Conservation (phyloP, 441 rosid species). For the Lepidium campestre region DNA sequence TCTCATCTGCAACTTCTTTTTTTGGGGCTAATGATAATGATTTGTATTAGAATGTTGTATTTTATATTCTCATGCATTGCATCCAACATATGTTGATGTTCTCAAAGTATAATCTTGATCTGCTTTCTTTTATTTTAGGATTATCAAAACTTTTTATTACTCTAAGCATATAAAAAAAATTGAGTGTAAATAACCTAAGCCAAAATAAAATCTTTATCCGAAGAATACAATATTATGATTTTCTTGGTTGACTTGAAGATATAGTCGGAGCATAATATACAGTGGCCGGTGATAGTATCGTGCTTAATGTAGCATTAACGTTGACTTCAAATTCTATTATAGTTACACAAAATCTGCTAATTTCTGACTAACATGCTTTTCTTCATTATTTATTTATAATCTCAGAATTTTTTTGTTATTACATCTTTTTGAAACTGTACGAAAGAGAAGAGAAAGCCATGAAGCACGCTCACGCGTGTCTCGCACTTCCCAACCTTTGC, state of each 20-base stretch:
- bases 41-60: conserved; percentile 3
- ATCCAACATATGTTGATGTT: conserved; percentile 14
- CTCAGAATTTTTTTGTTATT: not conserved
- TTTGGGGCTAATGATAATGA: not conserved
- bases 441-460: conserved; percentile 12
- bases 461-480: conserved; percentile 37
- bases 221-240: not conserved
- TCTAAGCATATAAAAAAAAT: too few relatives aligned
- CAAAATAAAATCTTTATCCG: not conserved
- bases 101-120: not conserved
- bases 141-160: not conserved
- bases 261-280: not conserved
- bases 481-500: conserved; percentile 21
- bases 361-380: not conserved
- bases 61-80: conserved; percentile 19
- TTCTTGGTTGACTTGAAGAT: not conserved
- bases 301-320: not conserved
- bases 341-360: not conserved
- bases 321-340: not conserved
- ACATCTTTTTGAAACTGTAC: conserved; percentile 8
- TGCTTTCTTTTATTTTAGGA: not conserved
- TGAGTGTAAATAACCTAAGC: not conserved
- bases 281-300: not conserved
- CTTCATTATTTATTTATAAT: not conserved
- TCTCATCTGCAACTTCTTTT: not conserved